Percentiles rank a stretch among this genome's conserved stretches.
phyloP scores from a whole-genome alignment of 352 stramenopile genomes.

The Albugo laibachii region DNA sequence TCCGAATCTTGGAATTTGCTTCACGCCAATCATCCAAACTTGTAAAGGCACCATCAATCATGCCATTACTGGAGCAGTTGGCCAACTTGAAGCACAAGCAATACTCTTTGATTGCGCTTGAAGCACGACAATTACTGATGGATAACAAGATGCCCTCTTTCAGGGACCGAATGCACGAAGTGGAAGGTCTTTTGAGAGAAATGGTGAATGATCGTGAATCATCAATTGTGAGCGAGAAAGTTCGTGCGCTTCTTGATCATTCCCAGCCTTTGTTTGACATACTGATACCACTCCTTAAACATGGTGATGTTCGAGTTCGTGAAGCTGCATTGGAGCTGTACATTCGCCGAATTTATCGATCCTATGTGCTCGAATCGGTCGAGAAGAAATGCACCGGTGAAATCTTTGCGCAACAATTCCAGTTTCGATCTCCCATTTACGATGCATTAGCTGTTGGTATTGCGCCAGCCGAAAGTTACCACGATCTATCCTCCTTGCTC shows the following conservation, averaged over 20 bases:
- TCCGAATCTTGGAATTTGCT: conserved; percentile 26
- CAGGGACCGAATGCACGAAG: conserved; percentile 70
- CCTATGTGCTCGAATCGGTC: conserved; percentile 72
- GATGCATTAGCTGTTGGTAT: conserved; percentile 57
- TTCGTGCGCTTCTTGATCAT: conserved; percentile 46
- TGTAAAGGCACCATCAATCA: conserved; percentile 20
- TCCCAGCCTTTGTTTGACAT: conserved; percentile 74
- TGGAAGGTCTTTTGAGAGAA: conserved; percentile 46
- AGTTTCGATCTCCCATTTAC: conserved; percentile 68
- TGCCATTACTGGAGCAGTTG: conserved; percentile 71
- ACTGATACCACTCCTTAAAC: conserved; percentile 57
- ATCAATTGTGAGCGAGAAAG: conserved; percentile 30
- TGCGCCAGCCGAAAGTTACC: conserved; percentile 59
- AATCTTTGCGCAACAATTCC: conserved; percentile 73
- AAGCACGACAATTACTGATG: conserved; percentile 91
- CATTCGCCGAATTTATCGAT: conserved; percentile 69
- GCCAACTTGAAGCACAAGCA: conserved; percentile 75
- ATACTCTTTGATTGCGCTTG: conserved; percentile 87
- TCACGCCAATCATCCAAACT: not conserved
- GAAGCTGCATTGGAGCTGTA: conserved; percentile 67
- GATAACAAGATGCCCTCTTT: conserved; percentile 94
- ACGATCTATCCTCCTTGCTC: conserved; percentile 31
- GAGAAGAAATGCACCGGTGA: conserved; percentile 31
- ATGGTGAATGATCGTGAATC: conserved; percentile 27
- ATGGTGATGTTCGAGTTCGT: conserved; percentile 39